Conservation (phyloP, 331 rosid species). For the Cydonia oblonga region DNA sequence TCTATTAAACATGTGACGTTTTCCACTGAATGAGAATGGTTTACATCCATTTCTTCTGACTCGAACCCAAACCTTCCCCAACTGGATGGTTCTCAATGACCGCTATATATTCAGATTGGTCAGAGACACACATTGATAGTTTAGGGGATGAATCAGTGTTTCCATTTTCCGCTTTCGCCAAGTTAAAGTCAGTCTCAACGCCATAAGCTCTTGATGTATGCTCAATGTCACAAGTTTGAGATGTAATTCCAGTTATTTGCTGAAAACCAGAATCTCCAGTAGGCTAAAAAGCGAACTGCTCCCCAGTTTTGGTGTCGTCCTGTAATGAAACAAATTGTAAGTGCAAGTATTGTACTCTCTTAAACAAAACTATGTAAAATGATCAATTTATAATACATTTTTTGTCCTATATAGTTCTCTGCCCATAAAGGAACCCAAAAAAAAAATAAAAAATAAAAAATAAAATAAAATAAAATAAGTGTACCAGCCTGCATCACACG, state of each 20-base stretch:
- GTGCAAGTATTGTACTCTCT: conserved; percentile 10
- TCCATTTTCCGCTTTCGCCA: conserved; percentile 22
- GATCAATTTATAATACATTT: no score
- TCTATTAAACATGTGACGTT: conserved; percentile 18
- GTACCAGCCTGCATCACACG: not conserved
- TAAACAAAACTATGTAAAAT: not conserved
- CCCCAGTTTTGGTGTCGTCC: conserved; percentile 58
- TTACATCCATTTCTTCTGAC: conserved; percentile 21
- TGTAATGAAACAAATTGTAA: conserved; percentile 16
- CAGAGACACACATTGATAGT: conserved; percentile 16
- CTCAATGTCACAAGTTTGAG: conserved; percentile 44
- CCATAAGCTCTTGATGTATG: conserved; percentile 28
- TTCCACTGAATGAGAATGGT: conserved; percentile 8
- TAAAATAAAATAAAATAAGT: no score
- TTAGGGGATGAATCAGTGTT: conserved; percentile 25
- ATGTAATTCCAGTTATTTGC: conserved; percentile 37
- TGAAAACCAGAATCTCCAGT: conserved; percentile 40
- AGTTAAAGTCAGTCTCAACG: conserved; percentile 21
- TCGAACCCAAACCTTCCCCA: conserved; percentile 26
- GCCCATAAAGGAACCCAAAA: not conserved
- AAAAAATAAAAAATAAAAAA: no score
- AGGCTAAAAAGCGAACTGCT: conserved; percentile 40
- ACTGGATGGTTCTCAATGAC: conserved; percentile 26
- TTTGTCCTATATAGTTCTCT: not conserved
- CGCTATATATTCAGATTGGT: conserved; percentile 38